These are phyloP conservation scores for Chaetomium tenue DNA, from an alignment of 495 filamentous ascomycete genomes.

Conservation along the genomic window DNA sequence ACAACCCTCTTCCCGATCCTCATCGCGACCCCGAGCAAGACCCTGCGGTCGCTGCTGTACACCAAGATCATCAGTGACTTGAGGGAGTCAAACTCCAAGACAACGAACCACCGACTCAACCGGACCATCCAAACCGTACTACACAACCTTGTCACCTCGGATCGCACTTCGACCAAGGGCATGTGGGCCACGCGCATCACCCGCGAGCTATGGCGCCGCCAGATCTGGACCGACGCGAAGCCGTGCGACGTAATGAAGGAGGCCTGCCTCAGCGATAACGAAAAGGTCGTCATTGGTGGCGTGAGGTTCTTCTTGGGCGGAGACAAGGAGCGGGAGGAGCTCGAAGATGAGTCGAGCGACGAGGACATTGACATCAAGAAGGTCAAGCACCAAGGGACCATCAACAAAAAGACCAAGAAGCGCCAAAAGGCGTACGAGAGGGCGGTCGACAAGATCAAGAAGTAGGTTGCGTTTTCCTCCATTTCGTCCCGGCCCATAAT, in stretches of 20 bases:
- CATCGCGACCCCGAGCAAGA: slow-evolving; percentile 72
- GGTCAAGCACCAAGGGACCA: slow-evolving; percentile 76
- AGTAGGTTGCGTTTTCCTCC: slow-evolving; percentile 12
- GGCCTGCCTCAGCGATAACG: slow-evolving; percentile 74
- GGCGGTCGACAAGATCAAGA: slow-evolving; percentile 68
- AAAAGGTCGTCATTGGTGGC: slow-evolving; percentile 83
- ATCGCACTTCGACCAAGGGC: slow-evolving; percentile 77
- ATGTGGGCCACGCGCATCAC: slow-evolving; percentile 71
- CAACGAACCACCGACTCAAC: slow-evolving; percentile 88
- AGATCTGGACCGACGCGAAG: slow-evolving; percentile 58
- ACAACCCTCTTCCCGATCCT: slow-evolving; percentile 92
- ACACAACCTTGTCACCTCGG: slow-evolving; percentile 83
- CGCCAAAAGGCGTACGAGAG: slow-evolving; percentile 72
- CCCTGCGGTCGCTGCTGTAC: slow-evolving; percentile 77
- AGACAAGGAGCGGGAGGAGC: slow-evolving; percentile 89
- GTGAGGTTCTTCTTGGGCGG: slow-evolving; percentile 94
- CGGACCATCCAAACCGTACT: slow-evolving; percentile 87
- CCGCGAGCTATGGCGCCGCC: slow-evolving; percentile 44
- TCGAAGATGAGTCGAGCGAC: slow-evolving; percentile 84
- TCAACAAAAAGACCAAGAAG: slow-evolving; percentile 96
- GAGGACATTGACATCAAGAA: slow-evolving; percentile 75
- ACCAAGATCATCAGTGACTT: slow-evolving; percentile 90
- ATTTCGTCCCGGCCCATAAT: too few species aligned
- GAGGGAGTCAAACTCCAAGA: slow-evolving; percentile 76
- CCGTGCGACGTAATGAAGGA: slow-evolving; percentile 95